Base-by-base conservation (phyloP, 768 basidiomycete genomes). In the Suillus luteus region DNA sequence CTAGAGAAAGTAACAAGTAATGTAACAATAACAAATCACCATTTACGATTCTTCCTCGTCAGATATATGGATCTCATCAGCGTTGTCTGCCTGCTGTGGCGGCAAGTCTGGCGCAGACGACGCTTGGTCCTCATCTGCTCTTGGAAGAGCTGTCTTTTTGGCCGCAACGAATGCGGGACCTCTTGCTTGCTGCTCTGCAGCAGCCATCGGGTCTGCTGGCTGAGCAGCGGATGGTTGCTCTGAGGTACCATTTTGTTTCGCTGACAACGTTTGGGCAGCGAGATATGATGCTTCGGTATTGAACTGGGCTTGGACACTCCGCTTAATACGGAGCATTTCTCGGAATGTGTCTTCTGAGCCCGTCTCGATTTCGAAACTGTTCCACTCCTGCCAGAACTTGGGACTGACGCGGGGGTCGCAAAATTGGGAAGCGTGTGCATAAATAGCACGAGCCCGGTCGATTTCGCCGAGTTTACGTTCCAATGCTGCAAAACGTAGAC, bases 381-480 rank as follows among this genome's bases (percentile, higher is more conserved):
- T 95, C 97, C 97, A 99, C 73, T 97, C 94, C 37, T 83, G 77
- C 97, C 97, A 99, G 83, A 99, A 99, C 64, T 89, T 87, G 41
- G 95, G 90, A 73, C 92, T 87, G 66, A 91, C 86, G 19, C 96
- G 86, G 14, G 96, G 96, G 73, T 99, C 96, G 76, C 96, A 99
- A 84, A 99, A 99, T 72, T 99, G 97, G 22, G 93, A 95, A 0
- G 97, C 96, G 72, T 99, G 96, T 2, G 95, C 96, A 69, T 96
- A 99, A 68, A 99, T 91, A 2, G 95, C 91, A 57, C 97, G 88
- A 14, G 97, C 97, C 31, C 97, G 86, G 79, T 99, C 97, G 76
- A 99, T 99, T 80, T 99, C 97, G 61, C 97, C 97, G 41, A 99
- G 87, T 75, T 99, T 99, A 69, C 96, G 90, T 76, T 99, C 97